Base-by-base conservation (phyloP, 495 filamentous ascomycete species). In the Diplogelasinospora grovesii region DNA sequence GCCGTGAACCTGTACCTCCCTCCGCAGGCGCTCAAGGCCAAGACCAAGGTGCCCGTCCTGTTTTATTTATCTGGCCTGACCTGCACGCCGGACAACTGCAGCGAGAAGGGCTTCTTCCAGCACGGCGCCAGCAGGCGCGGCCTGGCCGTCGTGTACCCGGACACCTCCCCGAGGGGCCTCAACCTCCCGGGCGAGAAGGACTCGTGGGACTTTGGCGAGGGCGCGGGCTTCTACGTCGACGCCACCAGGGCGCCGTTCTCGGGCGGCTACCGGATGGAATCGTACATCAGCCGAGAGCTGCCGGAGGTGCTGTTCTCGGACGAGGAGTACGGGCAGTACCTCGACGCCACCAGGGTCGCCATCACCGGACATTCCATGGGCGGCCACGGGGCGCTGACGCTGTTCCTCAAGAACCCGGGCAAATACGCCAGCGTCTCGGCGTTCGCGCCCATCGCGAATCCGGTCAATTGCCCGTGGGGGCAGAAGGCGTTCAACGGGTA, bases 51-150 rank as follows among this genome's bases (percentile, higher is more conserved):
- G 9, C 93, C 92, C 20, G 75, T 97, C 2, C 68, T 98, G n/a
- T 79, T 97, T 62, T 98, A 92, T 64, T 81, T 98, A 46, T 88
- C 90, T 11, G 92, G 92, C 20, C 68, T 98, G 25, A 97, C 93
- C 43, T 98, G 92, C 70, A 89, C 89, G 0, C 88, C 85, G 11
- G 89, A 97, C 46, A 98, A 98, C 68, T 88, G 89, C 62, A 76
- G 88, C 22, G 93, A 98, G 61, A 98, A 97, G 64, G 86, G 90
- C 49, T 95, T 95, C 71, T 85, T 98, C 66, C 89, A 97, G 59
- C 77, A 83, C 49, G 71, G 68, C 33, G 92, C 92, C 9, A 73
- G 78, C 42, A 69, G 81, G 49, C 78, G 78, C 50, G 83, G 85
- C 27, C 85, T 98, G 54, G 92, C 92, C 1, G 58, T 98, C 39